Percentiles rank a stretch among this genome's conserved stretches.
These are phyloP conservation scores for Apophysomyces elegans DNA, from an alignment of 371 early-diverging fungal genomes.

Conservation along the genomic window DNA sequence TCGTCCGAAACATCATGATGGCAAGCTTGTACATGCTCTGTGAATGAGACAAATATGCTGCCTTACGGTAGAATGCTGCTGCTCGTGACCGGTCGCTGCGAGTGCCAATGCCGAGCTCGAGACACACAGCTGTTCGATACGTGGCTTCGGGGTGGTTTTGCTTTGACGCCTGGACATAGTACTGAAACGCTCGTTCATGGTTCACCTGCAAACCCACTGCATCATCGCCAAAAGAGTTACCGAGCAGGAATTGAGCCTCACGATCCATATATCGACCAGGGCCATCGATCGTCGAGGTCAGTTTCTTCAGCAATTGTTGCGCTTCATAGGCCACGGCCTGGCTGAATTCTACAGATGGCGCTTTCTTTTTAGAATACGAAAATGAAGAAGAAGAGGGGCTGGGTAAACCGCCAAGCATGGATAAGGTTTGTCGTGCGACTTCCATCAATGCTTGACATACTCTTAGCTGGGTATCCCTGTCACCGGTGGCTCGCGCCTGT, in stretches of 20 bases:
- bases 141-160: slow-evolving; percentile 88
- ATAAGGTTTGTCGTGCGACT: slow-evolving; percentile 11
- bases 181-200: slow-evolving; percentile 84
- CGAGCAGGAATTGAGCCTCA: slow-evolving; percentile 91
- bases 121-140: slow-evolving; percentile 92
- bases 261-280: slow-evolving; percentile 63
- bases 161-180: slow-evolving; percentile 91
- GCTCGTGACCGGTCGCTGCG: slow-evolving; percentile 78
- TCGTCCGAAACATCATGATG: slow-evolving; percentile 74
- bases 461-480: slow-evolving; percentile 19
- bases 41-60: slow-evolving; percentile 88
- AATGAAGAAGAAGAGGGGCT: not conserved
- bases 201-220: slow-evolving; percentile 74
- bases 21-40: slow-evolving; percentile 96
- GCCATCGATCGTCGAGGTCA: slow-evolving; percentile 61
- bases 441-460: slow-evolving; percentile 29
- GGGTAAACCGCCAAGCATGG: slow-evolving; percentile 2
- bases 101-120: slow-evolving; percentile 93
- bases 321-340: slow-evolving; percentile 67
- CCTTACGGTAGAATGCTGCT: slow-evolving; percentile 89
- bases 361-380: slow-evolving; percentile 9
- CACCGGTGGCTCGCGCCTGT: slow-evolving; percentile 14
- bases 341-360: slow-evolving; percentile 38
- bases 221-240: slow-evolving; percentile 81
- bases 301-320: slow-evolving; percentile 71